phyloP scores from a whole-genome alignment of 495 filamentous ascomycete genomes.

The Lasiosphaeria ovina region DNA sequence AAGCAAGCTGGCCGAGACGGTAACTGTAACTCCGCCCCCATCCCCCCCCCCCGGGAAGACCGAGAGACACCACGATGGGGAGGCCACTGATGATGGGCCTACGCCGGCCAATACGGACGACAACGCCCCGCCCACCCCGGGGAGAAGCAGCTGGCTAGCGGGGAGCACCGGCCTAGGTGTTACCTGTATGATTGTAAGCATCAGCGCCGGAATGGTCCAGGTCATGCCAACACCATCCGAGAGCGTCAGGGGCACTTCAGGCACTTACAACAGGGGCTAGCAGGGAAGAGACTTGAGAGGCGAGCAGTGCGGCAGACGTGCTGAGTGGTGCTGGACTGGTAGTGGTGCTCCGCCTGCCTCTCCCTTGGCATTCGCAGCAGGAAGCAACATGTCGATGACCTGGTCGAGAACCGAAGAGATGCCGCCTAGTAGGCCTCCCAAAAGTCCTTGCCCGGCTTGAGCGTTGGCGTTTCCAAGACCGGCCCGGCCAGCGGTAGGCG shows the following conservation, averaged over 20 bases:
- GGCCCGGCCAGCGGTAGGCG: neutral
- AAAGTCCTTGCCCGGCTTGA: neutral
- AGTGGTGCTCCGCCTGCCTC: neutral
- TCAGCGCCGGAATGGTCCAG: neutral
- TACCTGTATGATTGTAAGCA: neutral
- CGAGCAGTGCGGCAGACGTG: neutral
- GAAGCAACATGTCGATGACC: neutral
- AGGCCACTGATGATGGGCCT: neutral
- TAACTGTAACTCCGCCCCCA: too few species aligned
- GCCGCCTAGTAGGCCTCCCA: neutral
- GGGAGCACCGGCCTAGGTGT: neutral
- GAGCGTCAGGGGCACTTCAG: neutral
- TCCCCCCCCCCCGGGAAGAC: too few species aligned
- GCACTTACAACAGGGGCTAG: neutral
- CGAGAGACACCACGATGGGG: neutral
- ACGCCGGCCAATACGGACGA: neutral
- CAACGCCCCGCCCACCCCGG: too few species aligned
- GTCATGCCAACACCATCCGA: neutral
- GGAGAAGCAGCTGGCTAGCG: too few species aligned
- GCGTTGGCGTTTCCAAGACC: neutral
- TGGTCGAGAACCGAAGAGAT: neutral
- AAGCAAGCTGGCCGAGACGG: neutral
- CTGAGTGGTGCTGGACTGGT: neutral
- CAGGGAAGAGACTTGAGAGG: slow-evolving; percentile 1
- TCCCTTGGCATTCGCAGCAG: neutral